A percentile compares a stretch with the other conserved stretches of the same genome.
Evolutionary conservation across 768 basidiomycete genomes (phyloP).

Genomic region (Lactarius vividus): DNA sequence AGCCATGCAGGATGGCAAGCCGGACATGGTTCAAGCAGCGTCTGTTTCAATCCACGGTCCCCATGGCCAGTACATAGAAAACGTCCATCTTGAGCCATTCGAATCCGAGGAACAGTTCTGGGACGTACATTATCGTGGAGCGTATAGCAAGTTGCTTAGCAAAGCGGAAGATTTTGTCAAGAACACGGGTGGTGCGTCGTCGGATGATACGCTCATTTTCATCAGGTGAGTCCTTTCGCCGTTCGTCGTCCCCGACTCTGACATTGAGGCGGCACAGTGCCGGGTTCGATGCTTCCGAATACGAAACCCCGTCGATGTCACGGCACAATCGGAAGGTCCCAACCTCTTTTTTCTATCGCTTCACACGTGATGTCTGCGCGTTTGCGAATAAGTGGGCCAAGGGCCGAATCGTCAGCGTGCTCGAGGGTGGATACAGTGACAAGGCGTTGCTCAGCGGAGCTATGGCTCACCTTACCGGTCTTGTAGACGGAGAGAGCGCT

Average conservation of each 20-base stretch:
- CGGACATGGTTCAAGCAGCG: constrained; percentile 77
- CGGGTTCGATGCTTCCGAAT: constrained; percentile 93
- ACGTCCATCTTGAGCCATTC: constrained; percentile 79
- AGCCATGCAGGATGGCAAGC: constrained; percentile 69
- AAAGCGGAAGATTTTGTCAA: constrained; percentile 72
- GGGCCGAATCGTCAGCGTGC: constrained; percentile 78
- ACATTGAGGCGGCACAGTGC: constrained; percentile 48
- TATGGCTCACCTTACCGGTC: constrained; percentile 76
- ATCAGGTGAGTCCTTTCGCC: constrained; percentile 61
- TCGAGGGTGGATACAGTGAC: constrained; percentile 96
- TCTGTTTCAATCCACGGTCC: constrained; percentile 74
- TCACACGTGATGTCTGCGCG: constrained; percentile 64
- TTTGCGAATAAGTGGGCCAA: constrained; percentile 64
- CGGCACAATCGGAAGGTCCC: constrained; percentile 90
- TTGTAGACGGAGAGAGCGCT: constrained; percentile 39
- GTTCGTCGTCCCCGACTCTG: not conserved
- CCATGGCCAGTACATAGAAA: constrained; percentile 87
- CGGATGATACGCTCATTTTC: constrained; percentile 74
- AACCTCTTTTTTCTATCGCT: constrained; percentile 78
- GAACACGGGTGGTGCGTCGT: constrained; percentile 57
- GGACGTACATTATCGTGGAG: constrained; percentile 63
- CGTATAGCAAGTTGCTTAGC: constrained; percentile 58
- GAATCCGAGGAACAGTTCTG: constrained; percentile 72
- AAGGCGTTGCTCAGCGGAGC: constrained; percentile 80
- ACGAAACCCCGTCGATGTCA: constrained; percentile 89